These are phyloP conservation scores for Dothideomycetes sp. DNA, from an alignment of 2,329 filamentous ascomycete species.

Conservation along the genomic window DNA sequence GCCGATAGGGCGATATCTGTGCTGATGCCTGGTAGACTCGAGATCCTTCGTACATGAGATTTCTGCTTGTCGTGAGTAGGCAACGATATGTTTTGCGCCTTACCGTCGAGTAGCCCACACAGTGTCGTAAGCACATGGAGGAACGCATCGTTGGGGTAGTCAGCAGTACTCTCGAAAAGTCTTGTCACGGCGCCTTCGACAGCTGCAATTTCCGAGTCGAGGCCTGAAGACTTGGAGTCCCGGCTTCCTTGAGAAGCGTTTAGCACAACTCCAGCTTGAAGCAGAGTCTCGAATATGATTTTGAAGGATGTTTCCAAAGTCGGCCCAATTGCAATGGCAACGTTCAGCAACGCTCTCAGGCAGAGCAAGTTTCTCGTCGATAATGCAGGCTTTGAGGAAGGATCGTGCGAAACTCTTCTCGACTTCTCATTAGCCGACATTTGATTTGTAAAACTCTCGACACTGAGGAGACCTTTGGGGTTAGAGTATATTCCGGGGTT, in stretches of 20 bases:
- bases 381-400: constrained; percentile 45
- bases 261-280: constrained; percentile 84
- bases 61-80: constrained; percentile 19
- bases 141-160: constrained; percentile 80
- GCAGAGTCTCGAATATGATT: constrained; percentile 83
- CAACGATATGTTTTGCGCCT: constrained; percentile 11
- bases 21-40: constrained; percentile 36
- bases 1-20: constrained; percentile 30
- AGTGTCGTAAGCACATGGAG: constrained; percentile 66
- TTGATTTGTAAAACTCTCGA: constrained; percentile 59
- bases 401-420: constrained; percentile 47
- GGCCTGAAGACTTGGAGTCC: constrained; percentile 17
- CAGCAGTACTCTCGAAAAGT: constrained; percentile 81
- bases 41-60: constrained; percentile 26
- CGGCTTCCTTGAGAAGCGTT: constrained; percentile 33
- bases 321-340: constrained; percentile 88
- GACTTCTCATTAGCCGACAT: constrained; percentile 46
- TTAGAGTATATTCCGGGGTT: constrained; percentile 56
- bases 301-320: constrained; percentile 78
- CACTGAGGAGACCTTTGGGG: constrained; percentile 61
- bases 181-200: constrained; percentile 81
- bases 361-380: constrained; percentile 88
- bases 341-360: constrained; percentile 79
- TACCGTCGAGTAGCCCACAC: constrained; percentile 53
- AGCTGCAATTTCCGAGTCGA: constrained; percentile 72